Evolutionary conservation across 164 flowering plant species (phyloP).

Genomic region (Vitis amurensis): DNA sequence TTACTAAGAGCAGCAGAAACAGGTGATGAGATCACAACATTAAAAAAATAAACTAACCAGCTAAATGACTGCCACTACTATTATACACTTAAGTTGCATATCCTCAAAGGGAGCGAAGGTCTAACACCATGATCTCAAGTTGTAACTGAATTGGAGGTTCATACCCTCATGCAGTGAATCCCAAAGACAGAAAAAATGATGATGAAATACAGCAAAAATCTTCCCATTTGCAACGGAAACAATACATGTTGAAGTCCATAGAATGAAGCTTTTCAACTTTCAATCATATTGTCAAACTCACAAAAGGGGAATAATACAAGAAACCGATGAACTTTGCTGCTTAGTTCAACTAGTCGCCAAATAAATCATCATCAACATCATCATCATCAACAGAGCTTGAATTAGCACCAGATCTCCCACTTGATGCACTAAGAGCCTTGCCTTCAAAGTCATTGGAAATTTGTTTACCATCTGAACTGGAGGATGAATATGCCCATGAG

Average conservation of each 20-base stretch:
- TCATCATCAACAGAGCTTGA: constrained; percentile 27
- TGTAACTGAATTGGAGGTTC: neutral
- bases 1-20: too few relatives aligned
- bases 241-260: constrained; percentile 1
- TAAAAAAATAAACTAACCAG: neutral
- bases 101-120: neutral
- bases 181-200: neutral
- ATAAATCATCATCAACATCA: constrained; percentile 70
- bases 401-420: constrained; percentile 23
- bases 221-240: constrained; percentile 9
- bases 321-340: neutral
- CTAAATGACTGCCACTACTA: neutral
- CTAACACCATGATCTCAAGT: too few relatives aligned
- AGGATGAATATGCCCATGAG: constrained; percentile 77
- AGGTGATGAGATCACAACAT: neutral
- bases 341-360: constrained; percentile 53
- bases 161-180: neutral
- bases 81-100: neutral
- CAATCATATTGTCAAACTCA: constrained; percentile 13
- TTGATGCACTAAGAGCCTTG: constrained; percentile 17
- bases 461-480: constrained; percentile 25
- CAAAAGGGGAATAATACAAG: neutral
- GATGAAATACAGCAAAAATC: constrained; percentile 21
- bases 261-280: neutral
- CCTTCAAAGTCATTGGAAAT: constrained; percentile 30